Conservation (phyloP, 371 early-diverging fungal genomes). For the Capillidium rhysosporum region DNA sequence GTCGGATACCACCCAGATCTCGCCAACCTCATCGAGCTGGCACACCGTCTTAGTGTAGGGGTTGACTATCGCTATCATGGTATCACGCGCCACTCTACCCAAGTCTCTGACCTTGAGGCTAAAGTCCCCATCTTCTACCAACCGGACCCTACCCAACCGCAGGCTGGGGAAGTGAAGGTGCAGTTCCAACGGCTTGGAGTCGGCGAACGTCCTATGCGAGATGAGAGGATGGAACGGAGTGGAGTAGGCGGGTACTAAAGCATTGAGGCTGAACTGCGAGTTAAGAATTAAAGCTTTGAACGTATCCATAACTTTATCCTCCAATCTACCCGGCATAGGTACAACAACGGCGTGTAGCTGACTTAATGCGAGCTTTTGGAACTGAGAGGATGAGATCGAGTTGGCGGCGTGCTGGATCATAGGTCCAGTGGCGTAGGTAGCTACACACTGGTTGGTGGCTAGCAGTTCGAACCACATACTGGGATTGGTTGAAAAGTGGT, state of each 20-base stretch:
- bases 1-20: constrained; percentile 70
- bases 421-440: constrained; percentile 42
- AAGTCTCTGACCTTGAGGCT: not conserved
- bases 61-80: constrained; percentile 69
- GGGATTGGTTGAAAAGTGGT: constrained; percentile 30
- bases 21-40: constrained; percentile 53
- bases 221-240: constrained; percentile 4
- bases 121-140: not conserved
- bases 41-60: constrained; percentile 41
- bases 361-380: constrained; percentile 24
- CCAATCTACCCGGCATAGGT: constrained; percentile 43
- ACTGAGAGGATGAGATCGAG: constrained; percentile 16
- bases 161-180: constrained; percentile 2
- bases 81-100: constrained; percentile 30
- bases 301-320: constrained; percentile 7
- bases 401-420: constrained; percentile 59
- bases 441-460: constrained; percentile 25
- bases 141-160: not conserved
- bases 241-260: not conserved
- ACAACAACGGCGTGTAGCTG: constrained; percentile 47
- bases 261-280: not conserved
- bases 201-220: not conserved
- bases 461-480: constrained; percentile 41
- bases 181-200: not conserved
- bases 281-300: not conserved